Evolutionary conservation across 352 stramenopile species (phyloP), one percentile per base, ranked within the genome.

Genomic region (Albugo laibachii): DNA sequence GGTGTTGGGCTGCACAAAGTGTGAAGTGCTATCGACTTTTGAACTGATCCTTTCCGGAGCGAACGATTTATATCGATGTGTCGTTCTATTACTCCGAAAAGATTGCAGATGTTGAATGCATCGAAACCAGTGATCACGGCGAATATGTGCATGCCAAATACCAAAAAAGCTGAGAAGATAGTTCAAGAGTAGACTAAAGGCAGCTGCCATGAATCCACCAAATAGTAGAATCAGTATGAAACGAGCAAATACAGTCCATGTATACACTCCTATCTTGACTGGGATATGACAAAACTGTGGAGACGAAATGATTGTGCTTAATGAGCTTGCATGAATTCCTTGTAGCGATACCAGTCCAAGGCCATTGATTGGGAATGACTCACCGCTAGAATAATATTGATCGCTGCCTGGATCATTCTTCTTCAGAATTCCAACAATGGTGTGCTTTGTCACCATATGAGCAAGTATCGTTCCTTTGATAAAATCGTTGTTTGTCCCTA

Each of bases 91-190:
- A 1, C 70, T 73, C 47, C 85, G 84, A 42, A 85, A 56, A 47
- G 83, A 81, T 48, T 85, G 72, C 8, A 91, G 58, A 27, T 69
- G 62, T 18, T 63, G 62, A 10, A 88, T 63, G 46, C 75, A 87
- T 42, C 69, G 63, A 48, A 77, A 87, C 78, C 78, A 91, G 52
- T 86, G 66, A 42, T 91, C 78, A 50, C 78, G 62, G 36, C 78
- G 75, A 15, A 91, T 75, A 36, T 91, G 78, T 0, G 78, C 70
- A 36, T 91, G 78, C 78, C 74, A 91, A 14, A 91, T 41, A 11
- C 78, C 78, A 24, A 84, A 47, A 49, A 72, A 86, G 37, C 69
- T 83, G 35, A 86, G 67, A 42, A 91, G 53, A 53, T 88, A 91
- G 44, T 91, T 88, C 36, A 65, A 58, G 13, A 63, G 49, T 3